phyloP scores from a whole-genome alignment of 1,284 basidiomycete species.

The Ustilago xerochloae region DNA sequence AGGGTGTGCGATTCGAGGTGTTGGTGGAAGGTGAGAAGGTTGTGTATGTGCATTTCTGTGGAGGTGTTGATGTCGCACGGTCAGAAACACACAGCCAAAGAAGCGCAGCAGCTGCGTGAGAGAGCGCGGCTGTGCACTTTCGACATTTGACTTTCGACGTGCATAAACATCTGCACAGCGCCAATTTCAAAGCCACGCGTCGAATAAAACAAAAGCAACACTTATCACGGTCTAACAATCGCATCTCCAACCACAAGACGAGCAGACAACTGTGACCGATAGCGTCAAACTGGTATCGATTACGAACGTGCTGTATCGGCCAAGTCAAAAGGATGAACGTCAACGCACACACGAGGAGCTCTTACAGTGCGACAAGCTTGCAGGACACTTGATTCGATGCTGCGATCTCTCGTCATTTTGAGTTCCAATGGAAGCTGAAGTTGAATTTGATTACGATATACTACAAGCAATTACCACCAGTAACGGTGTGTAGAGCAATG shows the following conservation, averaged over 20 bases:
- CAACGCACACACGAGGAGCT: too few species aligned
- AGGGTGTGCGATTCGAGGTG: neutral
- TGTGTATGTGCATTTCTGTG: neutral
- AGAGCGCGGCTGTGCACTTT: neutral
- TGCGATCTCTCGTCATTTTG: too few species aligned
- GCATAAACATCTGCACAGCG: neutral
- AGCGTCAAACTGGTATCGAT: too few species aligned
- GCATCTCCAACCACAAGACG: neutral
- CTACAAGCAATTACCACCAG: slow-evolving; percentile 49
- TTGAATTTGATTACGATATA: too few species aligned
- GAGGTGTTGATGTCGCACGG: slow-evolving; percentile 32
- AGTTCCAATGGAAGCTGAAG: too few species aligned
- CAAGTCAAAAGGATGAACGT: too few species aligned
- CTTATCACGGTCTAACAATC: neutral
- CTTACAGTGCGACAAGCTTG: too few species aligned
- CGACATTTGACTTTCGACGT: neutral
- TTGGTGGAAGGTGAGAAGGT: neutral
- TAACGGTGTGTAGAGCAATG: slow-evolving; percentile 58
- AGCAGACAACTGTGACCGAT: neutral
- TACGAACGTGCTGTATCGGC: too few species aligned
- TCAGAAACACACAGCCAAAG: neutral
- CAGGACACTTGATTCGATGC: too few species aligned
- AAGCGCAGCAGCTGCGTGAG: neutral
- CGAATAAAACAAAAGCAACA: neutral
- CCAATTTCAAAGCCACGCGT: slow-evolving; percentile 13